Conservation (phyloP, 352 stramenopile genomes). For the Plasmopara viticola region DNA sequence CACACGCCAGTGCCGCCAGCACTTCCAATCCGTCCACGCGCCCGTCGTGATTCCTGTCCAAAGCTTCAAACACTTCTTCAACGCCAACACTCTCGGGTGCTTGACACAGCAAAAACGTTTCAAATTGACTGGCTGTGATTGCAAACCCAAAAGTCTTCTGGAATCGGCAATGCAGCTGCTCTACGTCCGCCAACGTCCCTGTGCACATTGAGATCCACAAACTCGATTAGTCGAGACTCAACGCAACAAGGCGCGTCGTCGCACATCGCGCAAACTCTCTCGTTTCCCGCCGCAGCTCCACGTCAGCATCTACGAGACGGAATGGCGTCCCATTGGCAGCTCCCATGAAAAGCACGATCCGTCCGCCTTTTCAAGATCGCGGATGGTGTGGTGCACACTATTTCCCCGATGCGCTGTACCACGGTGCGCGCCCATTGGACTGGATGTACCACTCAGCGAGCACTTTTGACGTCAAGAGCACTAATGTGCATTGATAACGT, state of each 20-base stretch:
- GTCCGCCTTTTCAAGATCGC: conserved; percentile 15
- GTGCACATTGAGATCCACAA: not conserved
- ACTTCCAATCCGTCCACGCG: conserved; percentile 80
- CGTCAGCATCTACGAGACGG: conserved; percentile 44
- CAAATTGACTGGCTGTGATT: conserved; percentile 71
- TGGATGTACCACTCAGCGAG: too few species aligned
- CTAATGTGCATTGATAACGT: too few species aligned
- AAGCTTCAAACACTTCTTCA: conserved; percentile 65
- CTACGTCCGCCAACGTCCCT: conserved; percentile 70
- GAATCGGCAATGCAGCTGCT: conserved; percentile 54
- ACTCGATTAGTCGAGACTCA: not conserved
- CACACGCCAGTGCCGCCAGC: conserved; percentile 56
- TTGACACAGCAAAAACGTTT: conserved; percentile 63
- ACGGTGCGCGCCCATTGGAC: too few species aligned
- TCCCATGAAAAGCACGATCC: conserved; percentile 40
- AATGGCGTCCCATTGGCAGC: conserved; percentile 44
- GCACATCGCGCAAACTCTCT: conserved; percentile 74
- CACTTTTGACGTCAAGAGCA: too few species aligned
- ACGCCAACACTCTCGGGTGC: conserved; percentile 46
- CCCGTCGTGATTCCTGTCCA: conserved; percentile 67
- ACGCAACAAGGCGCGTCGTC: conserved; percentile 1
- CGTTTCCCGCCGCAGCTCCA: conserved; percentile 66
- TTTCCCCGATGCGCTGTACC: not conserved
- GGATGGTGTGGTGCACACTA: conserved; percentile 12
- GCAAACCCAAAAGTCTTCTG: conserved; percentile 69